Evolutionary conservation across 2,329 filamentous ascomycete genomes (phyloP).

Genomic region (Nothopassalora personata): DNA sequence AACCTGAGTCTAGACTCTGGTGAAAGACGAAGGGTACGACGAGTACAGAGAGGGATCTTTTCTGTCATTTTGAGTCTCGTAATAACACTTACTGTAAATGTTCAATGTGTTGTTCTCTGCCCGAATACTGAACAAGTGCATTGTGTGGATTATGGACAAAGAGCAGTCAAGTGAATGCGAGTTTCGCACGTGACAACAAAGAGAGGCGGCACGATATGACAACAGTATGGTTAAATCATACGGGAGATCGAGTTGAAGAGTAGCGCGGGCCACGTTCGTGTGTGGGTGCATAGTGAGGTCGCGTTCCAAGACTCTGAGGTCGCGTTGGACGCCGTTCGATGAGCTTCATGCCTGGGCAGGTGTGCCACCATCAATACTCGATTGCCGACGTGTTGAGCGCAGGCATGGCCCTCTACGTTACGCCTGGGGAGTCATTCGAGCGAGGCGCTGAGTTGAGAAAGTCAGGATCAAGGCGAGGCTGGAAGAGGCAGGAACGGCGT

Average conservation of each 20-base stretch:
- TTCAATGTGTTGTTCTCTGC: background rate
- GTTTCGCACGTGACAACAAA: background rate
- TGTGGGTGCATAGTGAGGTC: too few species aligned
- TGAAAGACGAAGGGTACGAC: background rate
- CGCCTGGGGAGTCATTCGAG: too few species aligned
- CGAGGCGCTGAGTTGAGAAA: too few species aligned
- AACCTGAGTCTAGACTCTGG: background rate
- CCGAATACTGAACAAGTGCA: background rate
- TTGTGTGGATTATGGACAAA: background rate
- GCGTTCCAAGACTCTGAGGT: too few species aligned
- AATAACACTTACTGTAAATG: background rate
- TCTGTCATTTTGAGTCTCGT: background rate
- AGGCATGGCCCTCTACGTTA: too few species aligned
- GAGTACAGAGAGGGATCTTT: background rate
- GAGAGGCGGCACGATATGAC: background rate
- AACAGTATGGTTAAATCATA: background rate
- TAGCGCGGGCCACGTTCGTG: background rate
- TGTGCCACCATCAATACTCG: too few species aligned
- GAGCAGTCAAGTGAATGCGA: background rate
- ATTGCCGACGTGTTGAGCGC: too few species aligned
- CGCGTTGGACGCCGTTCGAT: too few species aligned
- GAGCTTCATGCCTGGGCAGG: too few species aligned
- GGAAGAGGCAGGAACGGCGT: too few species aligned
- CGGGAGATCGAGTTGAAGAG: background rate
- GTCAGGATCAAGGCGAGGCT: too few species aligned